These are phyloP conservation scores for Acanthamoeba rhysodes DNA, from an alignment of 208 protist species.

Conservation along the genomic window DNA sequence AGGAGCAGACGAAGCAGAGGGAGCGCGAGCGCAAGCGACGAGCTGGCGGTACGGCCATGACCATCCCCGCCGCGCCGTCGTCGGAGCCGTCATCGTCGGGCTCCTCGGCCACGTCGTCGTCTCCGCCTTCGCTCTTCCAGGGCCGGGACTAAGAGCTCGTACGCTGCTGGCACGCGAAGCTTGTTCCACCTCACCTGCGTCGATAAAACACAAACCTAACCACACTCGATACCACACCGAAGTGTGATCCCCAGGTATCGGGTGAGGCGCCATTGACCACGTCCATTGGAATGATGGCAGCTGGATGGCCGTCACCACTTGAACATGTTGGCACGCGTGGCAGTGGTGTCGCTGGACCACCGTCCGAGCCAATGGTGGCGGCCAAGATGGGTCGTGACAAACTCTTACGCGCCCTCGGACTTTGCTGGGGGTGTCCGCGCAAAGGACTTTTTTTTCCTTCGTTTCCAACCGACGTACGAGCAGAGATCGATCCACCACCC, in stretches of 20 bases:
- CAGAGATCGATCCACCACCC: neutral
- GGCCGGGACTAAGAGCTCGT: neutral
- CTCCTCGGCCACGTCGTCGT: neutral
- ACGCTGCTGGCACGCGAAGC: neutral
- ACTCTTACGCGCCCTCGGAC: neutral
- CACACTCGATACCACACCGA: too few relatives aligned
- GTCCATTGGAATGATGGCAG: too few relatives aligned
- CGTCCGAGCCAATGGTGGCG: neutral
- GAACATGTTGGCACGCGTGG: neutral
- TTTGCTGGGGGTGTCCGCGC: constrained; percentile 6
- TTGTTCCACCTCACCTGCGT: too few relatives aligned
- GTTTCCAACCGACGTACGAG: neutral
- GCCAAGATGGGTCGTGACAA: neutral
- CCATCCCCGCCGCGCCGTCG: neutral
- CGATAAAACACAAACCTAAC: too few relatives aligned
- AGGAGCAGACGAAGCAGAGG: constrained; percentile 45
- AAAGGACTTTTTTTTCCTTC: neutral
- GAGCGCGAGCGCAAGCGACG: constrained; percentile 36
- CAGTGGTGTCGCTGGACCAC: neutral
- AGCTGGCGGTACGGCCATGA: neutral
- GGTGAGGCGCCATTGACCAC: too few relatives aligned
- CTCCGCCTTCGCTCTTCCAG: constrained; percentile 9
- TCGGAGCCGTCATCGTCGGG: neutral
- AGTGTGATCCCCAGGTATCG: too few relatives aligned
- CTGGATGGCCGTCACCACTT: too few relatives aligned